These are phyloP conservation scores for Kalanchoe fedtschenkoi DNA, from an alignment of 164 flowering plant genomes.

Conservation along the genomic window DNA sequence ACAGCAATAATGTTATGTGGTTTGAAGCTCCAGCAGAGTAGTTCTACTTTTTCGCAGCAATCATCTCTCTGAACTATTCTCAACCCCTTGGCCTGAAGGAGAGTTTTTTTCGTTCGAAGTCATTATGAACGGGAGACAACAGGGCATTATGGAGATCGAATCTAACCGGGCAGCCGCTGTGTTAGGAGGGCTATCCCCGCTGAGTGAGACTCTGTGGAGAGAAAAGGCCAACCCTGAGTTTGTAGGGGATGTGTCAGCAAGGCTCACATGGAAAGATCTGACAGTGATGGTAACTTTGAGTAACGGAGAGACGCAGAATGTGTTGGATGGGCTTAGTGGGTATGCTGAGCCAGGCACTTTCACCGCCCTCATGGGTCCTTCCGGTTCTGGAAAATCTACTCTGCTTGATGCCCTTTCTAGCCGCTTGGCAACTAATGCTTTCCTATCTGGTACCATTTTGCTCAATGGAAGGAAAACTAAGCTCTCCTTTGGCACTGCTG, in stretches of 20 bases:
- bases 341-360: constrained; percentile 76
- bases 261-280: constrained; percentile 81
- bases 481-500: constrained; percentile 83
- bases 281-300: constrained; percentile 61
- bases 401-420: constrained; percentile 85
- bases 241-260: constrained; percentile 73
- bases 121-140: constrained; percentile 6
- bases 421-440: constrained; percentile 77
- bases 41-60: too few species aligned
- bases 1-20: neutral
- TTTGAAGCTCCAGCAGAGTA: constrained; percentile 2
- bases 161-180: constrained; percentile 30
- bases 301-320: constrained; percentile 64
- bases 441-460: constrained; percentile 64
- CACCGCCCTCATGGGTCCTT: constrained; percentile 88
- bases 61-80: too few species aligned
- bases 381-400: constrained; percentile 87
- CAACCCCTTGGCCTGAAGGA: too few species aligned
- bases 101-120: too few species aligned
- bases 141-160: constrained; percentile 49
- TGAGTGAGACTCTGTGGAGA: constrained; percentile 75
- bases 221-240: constrained; percentile 43
- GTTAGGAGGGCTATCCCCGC: constrained; percentile 55
- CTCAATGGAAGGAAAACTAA: constrained; percentile 79
- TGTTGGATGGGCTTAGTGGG: constrained; percentile 65